Base-by-base conservation (phyloP, 2,329 filamentous ascomycete species). In the Apiospora marii region DNA sequence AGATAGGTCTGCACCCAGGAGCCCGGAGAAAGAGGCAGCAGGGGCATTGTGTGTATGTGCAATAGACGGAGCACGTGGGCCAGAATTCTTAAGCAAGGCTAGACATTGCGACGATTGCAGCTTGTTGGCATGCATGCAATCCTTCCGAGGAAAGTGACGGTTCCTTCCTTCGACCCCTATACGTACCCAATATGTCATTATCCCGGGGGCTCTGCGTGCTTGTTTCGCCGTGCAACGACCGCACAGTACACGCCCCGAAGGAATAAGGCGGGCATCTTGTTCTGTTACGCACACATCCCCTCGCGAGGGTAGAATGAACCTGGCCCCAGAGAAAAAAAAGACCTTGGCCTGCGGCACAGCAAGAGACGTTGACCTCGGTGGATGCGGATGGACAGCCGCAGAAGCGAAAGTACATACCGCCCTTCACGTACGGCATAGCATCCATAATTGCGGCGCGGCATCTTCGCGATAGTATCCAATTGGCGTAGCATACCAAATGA, bases 321-420 rank as follows among this genome's bases (percentile, higher is more conserved):
- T 37, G 34, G 30, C 53, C 16, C 53, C 30, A 30, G 53, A 22
- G n/a, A 14, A 61, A 37, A 8, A 37, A 34, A 37, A 4, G 8
- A 7, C 10, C 53, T 61, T 61, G 34, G 53, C 58, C 34, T 64
- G 58, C 58, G 34, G 58, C 58, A 64, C 58, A 64, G 34, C 58
- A 64, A 10, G n/a, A 13, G 37, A 4, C 49, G 49, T 27, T 51
- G 49, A 51, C 27, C 49, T 51, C 49, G 49, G 49, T 27, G n/a
- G 49, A 51, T n/a, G 49, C n/a, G 49, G 8, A 24, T 14, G 49
- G 24, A 8, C 49, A n/a, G 49, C n/a, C 49, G 49, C 24, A 24
- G n/a, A 51, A n/a, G 43, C 22, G 8, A 49, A 27, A 51, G 49
- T 51, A 51, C 48, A 10, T 49, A 22, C n/a, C 10, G n/a, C 48